phyloP scores from a whole-genome alignment of 768 basidiomycete genomes.

The Tephrocybe sp. region DNA sequence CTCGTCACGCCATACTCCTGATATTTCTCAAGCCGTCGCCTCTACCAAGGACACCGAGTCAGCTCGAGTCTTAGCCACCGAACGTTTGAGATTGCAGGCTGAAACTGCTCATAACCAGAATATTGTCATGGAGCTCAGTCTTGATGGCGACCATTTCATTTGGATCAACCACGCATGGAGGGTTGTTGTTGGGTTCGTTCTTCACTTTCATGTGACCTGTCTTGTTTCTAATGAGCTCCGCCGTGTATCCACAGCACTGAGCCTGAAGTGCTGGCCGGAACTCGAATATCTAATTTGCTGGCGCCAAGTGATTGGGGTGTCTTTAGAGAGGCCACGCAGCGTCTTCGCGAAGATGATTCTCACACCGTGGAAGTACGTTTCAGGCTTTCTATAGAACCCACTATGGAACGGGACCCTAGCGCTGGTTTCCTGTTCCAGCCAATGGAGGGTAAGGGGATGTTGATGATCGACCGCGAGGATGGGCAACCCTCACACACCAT shows the following conservation, averaged over 20 bases:
- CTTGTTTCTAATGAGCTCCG: constrained; percentile 14
- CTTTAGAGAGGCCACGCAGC: constrained; percentile 84
- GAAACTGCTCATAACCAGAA: constrained; percentile 96
- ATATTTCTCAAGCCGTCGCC: constrained; percentile 32
- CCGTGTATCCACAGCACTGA: constrained; percentile 59
- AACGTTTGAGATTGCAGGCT: constrained; percentile 85
- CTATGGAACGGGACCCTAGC: constrained; percentile 55
- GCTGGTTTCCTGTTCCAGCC: constrained; percentile 64
- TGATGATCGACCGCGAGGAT: constrained; percentile 92
- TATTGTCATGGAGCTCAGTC: constrained; percentile 90
- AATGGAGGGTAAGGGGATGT: constrained; percentile 99
- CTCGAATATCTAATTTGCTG: constrained; percentile 80
- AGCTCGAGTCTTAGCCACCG: constrained; percentile 82
- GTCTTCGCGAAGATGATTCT: constrained; percentile 86
- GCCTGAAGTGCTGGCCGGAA: constrained; percentile 74
- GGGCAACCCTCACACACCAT: constrained; percentile 92
- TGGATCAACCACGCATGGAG: constrained; percentile 98
- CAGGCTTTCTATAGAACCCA: constrained; percentile 75
- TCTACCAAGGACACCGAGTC: constrained; percentile 67
- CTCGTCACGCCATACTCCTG: constrained; percentile 29
- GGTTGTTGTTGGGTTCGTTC: constrained; percentile 81
- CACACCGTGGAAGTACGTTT: constrained; percentile 94
- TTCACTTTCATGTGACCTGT: constrained; percentile 2
- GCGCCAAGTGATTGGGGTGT: constrained; percentile 78
- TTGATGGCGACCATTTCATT: constrained; percentile 92